phyloP scores from a whole-genome alignment of 2,329 filamentous ascomycete genomes.

The Fusarium dlaminii region DNA sequence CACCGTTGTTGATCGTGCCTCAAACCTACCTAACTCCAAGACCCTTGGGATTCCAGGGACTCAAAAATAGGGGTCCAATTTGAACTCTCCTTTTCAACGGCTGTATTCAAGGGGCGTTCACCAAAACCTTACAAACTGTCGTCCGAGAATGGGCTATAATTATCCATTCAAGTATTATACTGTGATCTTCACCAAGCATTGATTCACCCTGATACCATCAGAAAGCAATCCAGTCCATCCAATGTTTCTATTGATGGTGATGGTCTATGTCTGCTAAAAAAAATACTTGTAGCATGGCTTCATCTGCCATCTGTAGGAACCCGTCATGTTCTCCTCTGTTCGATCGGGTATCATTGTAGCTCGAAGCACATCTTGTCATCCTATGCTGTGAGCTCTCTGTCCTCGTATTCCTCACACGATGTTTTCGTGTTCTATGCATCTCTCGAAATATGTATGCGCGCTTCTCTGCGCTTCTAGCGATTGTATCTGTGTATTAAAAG shows the following conservation, averaged over 20 bases:
- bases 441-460: conserved; percentile 18
- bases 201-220: neutral
- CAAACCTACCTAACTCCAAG: neutral
- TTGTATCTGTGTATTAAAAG: conserved; percentile 41
- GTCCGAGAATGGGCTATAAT: neutral
- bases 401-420: conserved; percentile 20
- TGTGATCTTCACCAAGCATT: neutral
- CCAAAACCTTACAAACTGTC: neutral
- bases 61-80: conserved; percentile 37
- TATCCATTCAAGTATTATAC: too few species aligned
- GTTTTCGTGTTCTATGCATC: conserved; percentile 24
- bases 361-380: conserved; percentile 26
- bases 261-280: conserved; percentile 16
- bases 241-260: conserved; percentile 23
- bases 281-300: conserved; percentile 17
- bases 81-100: conserved; percentile 29
- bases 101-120: neutral
- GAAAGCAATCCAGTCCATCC: neutral
- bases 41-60: neutral
- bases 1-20: neutral
- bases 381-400: conserved; percentile 8
- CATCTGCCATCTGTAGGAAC: conserved; percentile 4
- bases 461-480: conserved; percentile 12
- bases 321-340: conserved; percentile 20
- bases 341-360: conserved; percentile 34